A percentile compares a stretch with the other conserved stretches of the same genome.
These are phyloP conservation scores for Vitis riparia DNA, from an alignment of 164 flowering plant genomes.

Conservation along the genomic window DNA sequence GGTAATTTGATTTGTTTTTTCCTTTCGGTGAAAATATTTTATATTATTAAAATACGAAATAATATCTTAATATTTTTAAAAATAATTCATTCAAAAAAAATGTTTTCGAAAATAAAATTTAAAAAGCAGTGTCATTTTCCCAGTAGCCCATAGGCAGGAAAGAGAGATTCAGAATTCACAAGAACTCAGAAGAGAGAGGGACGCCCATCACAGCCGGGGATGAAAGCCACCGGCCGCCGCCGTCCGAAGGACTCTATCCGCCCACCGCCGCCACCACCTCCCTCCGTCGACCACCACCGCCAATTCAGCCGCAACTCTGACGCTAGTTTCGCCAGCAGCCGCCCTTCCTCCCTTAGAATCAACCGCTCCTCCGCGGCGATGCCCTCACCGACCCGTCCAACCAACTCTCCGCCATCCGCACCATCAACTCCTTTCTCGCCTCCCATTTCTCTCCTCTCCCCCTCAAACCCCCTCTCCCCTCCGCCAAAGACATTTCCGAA, in stretches of 20 bases:
- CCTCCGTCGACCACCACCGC: neutral
- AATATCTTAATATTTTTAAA: no score
- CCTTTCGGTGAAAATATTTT: no score
- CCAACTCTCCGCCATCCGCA: conserved; percentile 54
- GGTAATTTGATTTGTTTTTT: no score
- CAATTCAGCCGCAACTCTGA: conserved; percentile 26
- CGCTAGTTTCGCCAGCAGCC: conserved; percentile 35
- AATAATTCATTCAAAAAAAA: no score
- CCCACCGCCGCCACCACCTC: neutral
- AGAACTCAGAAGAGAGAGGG: no score
- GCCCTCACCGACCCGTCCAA: conserved; percentile 45
- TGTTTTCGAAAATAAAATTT: no score
- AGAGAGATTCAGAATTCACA: no score
- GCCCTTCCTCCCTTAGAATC: conserved; percentile 30
- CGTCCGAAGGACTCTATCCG: conserved; percentile 1
- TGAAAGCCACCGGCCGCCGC: conserved; percentile 2
- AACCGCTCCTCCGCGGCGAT: conserved; percentile 20
- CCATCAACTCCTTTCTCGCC: conserved; percentile 54
- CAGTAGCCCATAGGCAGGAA: no score
- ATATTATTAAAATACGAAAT: no score
- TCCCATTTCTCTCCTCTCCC: conserved; percentile 42
- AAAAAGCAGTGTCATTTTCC: no score
- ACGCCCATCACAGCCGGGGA: neutral
- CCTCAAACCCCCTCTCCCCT: conserved; percentile 54
- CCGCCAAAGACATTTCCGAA: conserved; percentile 45